phyloP scores from a whole-genome alignment of 2,329 filamentous ascomycete genomes.

The Apiospora aurea region DNA sequence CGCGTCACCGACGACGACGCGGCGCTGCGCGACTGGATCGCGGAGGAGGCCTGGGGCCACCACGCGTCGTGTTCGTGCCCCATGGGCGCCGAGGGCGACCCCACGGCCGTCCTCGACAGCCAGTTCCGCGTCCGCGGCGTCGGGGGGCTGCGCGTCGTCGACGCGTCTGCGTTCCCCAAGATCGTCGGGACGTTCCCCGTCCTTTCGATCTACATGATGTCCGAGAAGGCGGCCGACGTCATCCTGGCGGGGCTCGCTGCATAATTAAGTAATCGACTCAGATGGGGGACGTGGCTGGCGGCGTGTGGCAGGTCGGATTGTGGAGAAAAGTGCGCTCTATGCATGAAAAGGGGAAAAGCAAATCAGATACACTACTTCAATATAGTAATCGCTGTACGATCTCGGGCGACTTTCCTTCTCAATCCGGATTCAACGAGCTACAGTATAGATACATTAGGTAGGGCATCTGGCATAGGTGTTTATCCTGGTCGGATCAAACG shows the following conservation, averaged over 20 bases:
- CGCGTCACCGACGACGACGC: constrained; percentile 46
- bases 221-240: constrained; percentile 65
- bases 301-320: too few species aligned
- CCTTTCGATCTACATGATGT: constrained; percentile 59
- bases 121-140: constrained; percentile 63
- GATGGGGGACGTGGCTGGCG: too few species aligned
- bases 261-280: neutral
- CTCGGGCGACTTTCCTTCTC: too few species aligned
- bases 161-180: constrained; percentile 61
- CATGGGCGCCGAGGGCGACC: constrained; percentile 61
- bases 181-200: constrained; percentile 57
- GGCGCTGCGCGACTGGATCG: constrained; percentile 54
- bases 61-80: constrained; percentile 63
- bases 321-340: too few species aligned
- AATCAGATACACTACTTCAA: too few species aligned
- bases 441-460: too few species aligned
- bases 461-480: too few species aligned
- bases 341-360: too few species aligned
- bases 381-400: too few species aligned
- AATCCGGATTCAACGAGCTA: too few species aligned
- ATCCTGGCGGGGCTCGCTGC: constrained; percentile 42
- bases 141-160: constrained; percentile 62
- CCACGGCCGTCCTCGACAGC: constrained; percentile 61
- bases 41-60: constrained; percentile 61
- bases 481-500: too few species aligned